These are phyloP conservation scores for Apiotrichum domesticum DNA, from an alignment of 1,284 basidiomycete genomes.

Conservation along the genomic window DNA sequence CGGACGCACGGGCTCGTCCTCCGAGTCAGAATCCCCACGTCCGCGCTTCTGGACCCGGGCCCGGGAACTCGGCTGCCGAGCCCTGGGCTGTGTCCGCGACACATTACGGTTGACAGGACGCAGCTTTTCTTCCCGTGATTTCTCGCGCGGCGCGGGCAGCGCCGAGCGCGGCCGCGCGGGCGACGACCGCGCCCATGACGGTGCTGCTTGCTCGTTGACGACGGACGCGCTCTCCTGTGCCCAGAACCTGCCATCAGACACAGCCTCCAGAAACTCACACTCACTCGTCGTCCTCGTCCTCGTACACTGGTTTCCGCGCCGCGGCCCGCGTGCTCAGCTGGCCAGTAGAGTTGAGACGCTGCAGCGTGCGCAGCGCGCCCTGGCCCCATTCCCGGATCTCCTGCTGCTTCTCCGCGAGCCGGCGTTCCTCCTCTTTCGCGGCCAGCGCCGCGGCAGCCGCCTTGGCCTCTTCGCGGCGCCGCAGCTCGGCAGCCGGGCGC, in stretches of 20 bases:
- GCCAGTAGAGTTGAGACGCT: constrained; percentile 7
- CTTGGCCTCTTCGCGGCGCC: constrained; percentile 11
- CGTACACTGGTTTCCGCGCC: neutral
- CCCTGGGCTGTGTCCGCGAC: neutral
- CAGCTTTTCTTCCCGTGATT: no score
- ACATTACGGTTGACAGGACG: neutral
- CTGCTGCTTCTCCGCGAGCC: constrained; percentile 4
- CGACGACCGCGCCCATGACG: neutral
- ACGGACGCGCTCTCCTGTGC: neutral
- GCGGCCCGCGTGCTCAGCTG: neutral
- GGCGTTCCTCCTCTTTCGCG: constrained; percentile 2
- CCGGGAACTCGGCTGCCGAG: neutral
- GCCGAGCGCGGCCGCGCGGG: neutral
- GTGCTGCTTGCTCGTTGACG: neutral
- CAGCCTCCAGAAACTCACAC: neutral
- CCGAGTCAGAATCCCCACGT: constrained; percentile 8
- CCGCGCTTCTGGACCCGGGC: constrained; percentile 6
- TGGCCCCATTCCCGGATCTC: constrained; percentile 18
- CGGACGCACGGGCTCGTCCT: neutral
- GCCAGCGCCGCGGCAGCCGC: neutral
- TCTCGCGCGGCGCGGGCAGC: neutral
- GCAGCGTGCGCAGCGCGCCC: constrained; percentile 4
- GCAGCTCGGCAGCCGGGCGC: constrained; percentile 15
- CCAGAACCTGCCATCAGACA: neutral
- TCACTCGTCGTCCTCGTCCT: constrained; percentile 11